Conservation (phyloP, 73 alveolate genomes). For the Effrenium voratum region DNA sequence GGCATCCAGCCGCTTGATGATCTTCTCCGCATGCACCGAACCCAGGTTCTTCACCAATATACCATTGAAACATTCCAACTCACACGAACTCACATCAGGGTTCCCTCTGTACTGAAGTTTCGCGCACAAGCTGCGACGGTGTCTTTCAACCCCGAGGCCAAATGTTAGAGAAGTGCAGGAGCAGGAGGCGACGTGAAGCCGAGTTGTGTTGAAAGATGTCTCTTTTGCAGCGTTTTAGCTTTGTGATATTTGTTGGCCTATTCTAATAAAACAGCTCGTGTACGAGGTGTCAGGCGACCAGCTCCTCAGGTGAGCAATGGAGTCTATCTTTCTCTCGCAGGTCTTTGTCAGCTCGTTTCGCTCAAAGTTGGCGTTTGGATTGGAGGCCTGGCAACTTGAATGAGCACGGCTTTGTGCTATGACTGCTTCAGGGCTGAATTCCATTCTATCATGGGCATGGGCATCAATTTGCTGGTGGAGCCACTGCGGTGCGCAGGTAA, state of each 20-base stretch:
- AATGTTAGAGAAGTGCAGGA: slow-evolving; percentile 15
- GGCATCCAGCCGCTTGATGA: neutral
- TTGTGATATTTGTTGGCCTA: no score
- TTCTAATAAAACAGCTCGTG: neutral
- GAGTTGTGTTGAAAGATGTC: no score
- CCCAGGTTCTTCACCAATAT: neutral
- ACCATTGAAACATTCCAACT: neutral
- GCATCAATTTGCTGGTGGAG: neutral
- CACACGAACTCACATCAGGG: neutral
- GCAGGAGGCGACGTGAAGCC: slow-evolving; percentile 45
- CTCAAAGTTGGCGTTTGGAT: neutral
- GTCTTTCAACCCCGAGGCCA: slow-evolving; percentile 15
- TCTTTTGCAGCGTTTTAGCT: no score
- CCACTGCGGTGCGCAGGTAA: slow-evolving; percentile 24
- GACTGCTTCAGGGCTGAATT: neutral
- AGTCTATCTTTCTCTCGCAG: neutral
- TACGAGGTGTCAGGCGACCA: neutral
- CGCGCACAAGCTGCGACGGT: no score
- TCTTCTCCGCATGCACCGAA: neutral
- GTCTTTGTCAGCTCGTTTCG: neutral
- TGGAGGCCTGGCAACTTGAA: neutral
- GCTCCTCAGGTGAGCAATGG: neutral
- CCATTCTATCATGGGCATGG: neutral
- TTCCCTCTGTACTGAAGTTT: no score
- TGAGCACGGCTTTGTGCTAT: neutral